Evolutionary conservation across 2,329 filamentous ascomycete genomes (phyloP).

Genomic region (Colletotrichum euphorbiae): DNA sequence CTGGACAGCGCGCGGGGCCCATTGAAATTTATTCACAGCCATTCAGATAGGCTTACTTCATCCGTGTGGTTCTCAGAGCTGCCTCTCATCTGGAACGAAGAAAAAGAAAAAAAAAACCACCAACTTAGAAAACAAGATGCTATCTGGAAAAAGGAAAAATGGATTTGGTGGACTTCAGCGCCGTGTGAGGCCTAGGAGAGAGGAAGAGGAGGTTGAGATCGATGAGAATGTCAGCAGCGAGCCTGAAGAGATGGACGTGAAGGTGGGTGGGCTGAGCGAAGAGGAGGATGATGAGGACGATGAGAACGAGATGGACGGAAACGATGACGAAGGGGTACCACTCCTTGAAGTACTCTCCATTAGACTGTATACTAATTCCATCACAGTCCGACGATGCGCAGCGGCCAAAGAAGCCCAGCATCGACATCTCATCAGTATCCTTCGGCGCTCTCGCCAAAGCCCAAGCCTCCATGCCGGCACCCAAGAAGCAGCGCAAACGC

Average conservation of each 20-base stretch:
- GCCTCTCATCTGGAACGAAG: neutral
- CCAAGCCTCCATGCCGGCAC: slow-evolving; percentile 72
- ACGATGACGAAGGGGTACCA: slow-evolving; percentile 46
- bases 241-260: slow-evolving; percentile 21
- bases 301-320: slow-evolving; percentile 43
- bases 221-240: slow-evolving; percentile 35
- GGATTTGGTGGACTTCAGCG: slow-evolving; percentile 47
- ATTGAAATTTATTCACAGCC: slow-evolving; percentile 40
- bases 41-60: slow-evolving; percentile 4
- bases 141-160: slow-evolving; percentile 41
- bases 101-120: neutral
- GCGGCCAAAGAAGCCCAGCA: slow-evolving; percentile 45
- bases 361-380: slow-evolving; percentile 43
- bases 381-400: slow-evolving; percentile 42
- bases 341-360: neutral
- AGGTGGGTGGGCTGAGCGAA: slow-evolving; percentile 25
- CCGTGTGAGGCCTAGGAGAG: slow-evolving; percentile 53
- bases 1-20: slow-evolving; percentile 20
- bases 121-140: slow-evolving; percentile 19
- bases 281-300: slow-evolving; percentile 46
- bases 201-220: slow-evolving; percentile 47
- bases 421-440: slow-evolving; percentile 73
- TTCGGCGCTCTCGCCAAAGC: slow-evolving; percentile 93
- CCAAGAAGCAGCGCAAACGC: slow-evolving; percentile 47
- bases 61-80: slow-evolving; percentile 19